These are phyloP conservation scores for Stromatinia cepivora DNA, from an alignment of 2,329 filamentous ascomycete species.

Conservation along the genomic window DNA sequence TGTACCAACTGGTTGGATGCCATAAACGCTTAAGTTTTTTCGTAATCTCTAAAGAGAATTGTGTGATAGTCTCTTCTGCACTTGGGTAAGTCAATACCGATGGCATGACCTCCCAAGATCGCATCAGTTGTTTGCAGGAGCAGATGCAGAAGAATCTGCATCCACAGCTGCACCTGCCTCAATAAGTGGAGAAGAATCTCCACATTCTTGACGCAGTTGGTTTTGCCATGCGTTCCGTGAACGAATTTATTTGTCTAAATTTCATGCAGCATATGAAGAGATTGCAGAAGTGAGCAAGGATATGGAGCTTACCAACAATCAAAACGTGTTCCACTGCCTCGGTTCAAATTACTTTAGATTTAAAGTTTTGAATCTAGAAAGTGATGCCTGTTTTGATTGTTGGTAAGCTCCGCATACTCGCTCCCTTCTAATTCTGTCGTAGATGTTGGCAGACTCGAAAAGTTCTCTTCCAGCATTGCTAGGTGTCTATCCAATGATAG, in stretches of 20 bases:
- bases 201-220: neutral
- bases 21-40: too few relatives aligned
- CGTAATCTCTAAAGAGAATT: too few relatives aligned
- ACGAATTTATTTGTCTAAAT: too few relatives aligned
- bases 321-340: neutral
- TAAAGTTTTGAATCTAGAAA: neutral
- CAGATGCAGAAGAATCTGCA: neutral
- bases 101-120: neutral
- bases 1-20: too few relatives aligned
- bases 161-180: neutral
- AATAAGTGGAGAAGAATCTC: neutral
- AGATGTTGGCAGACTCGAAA: neutral
- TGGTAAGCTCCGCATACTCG: neutral
- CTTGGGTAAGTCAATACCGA: neutral
- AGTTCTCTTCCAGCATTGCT: too few relatives aligned
- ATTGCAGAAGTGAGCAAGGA: neutral
- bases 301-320: neutral
- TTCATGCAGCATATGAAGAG: too few relatives aligned
- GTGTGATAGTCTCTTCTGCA: too few relatives aligned
- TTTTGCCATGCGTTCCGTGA: too few relatives aligned
- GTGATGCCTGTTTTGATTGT: neutral
- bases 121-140: neutral
- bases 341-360: neutral
- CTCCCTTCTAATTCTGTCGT: neutral
- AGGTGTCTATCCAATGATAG: too few relatives aligned